phyloP scores from a whole-genome alignment of 768 basidiomycete species.

The Xerocomellus amylosporus region DNA sequence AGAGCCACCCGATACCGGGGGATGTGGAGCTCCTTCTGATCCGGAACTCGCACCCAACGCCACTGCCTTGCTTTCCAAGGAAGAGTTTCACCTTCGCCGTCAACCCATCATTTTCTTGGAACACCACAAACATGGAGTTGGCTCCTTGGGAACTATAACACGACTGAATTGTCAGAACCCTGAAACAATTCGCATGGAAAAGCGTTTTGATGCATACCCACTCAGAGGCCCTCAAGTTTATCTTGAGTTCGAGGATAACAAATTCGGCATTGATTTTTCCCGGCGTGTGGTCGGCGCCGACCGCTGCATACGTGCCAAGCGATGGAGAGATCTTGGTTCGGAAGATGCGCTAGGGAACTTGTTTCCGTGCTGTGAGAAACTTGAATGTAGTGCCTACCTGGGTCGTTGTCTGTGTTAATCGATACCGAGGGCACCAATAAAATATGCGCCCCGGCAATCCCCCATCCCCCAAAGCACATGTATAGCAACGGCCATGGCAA shows the following conservation, averaged over 20 bases:
- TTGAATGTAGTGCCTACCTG: too few species aligned
- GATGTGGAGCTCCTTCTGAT: neutral
- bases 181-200: neutral
- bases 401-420: too few species aligned
- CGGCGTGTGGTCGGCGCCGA: neutral
- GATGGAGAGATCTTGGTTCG: too few species aligned
- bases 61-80: neutral
- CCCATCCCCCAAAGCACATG: too few species aligned
- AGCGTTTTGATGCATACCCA: neutral
- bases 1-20: neutral
- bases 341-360: too few species aligned
- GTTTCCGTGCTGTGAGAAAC: too few species aligned
- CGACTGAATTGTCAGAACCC: neutral
- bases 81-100: neutral
- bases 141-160: neutral
- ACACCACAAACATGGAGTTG: neutral
- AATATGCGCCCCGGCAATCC: too few species aligned
- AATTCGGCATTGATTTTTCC: neutral
- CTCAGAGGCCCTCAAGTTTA: neutral
- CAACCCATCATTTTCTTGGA: neutral
- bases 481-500: too few species aligned
- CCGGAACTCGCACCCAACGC: too few species aligned
- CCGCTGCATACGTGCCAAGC: too few species aligned
- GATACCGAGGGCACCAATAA: too few species aligned
- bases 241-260: neutral